Base-by-base conservation (phyloP, 208 protist genomes). In the Crithidia mellificae region DNA sequence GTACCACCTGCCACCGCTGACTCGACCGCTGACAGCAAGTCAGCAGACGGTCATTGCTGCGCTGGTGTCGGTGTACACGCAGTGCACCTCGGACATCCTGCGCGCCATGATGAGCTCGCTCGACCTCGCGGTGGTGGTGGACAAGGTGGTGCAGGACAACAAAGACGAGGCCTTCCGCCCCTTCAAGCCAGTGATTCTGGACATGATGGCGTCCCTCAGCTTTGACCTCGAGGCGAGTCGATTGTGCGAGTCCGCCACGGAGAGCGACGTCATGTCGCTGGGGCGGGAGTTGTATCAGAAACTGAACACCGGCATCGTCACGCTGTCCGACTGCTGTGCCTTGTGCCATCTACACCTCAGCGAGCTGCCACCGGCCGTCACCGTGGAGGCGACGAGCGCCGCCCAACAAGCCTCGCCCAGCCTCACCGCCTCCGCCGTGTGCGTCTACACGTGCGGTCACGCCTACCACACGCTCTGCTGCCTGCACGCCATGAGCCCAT, bases 361-460 rank as follows among this genome's bases (percentile, higher is more conserved):
- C 29, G 57, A 78, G 43, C 30, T 32, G 8, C 63, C 70, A 2
- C 46, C 46, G 32, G 41, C 41, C 6, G 24, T 51, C 5, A 22
- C 58, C 14, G 24, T 46, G 30, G 63, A 27, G 14, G 51, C 25
- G 19, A 67, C 30, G 3, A 12, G 17, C 41, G 11, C 17, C 7
- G 44, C n/a, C 12, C 41, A 46, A 15, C 41, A 46, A 15, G 57
- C 47, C n/a, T 51, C 46, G 14, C 14, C 50, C 22, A 19, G 2
- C 41, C 24, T 47, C 55, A 12, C 47, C 52, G 34, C 68, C 63
- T 63, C 53, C 22, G 61, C 71, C 2, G 78, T 90, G 32, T 80
- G 80, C n/a, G 75, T 90, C 50, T 95, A 89, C 63, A 63, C 56
- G 20, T 95, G 90, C 39, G 90, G 90, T 11, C 90, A 95, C 74